Evolutionary conservation across 371 early-diverging fungal genomes (phyloP).

Genomic region (Mycotypha africana): DNA sequence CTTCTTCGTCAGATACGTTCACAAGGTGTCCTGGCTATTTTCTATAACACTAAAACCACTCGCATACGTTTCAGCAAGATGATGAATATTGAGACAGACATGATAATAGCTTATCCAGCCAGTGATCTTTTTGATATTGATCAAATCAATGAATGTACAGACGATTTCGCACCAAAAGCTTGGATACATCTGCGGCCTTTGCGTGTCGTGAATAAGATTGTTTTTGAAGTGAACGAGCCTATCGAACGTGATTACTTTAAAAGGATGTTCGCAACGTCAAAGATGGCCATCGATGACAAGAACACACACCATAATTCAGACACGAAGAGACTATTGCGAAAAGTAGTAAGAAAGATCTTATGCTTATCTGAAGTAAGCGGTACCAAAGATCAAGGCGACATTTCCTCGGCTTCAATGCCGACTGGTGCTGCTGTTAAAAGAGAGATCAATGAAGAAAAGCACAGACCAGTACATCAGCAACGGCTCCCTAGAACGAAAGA

Average conservation of each 20-base stretch:
- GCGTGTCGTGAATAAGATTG: conserved; percentile 22
- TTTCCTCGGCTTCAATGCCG: background rate
- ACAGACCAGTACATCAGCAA: conserved; percentile 8
- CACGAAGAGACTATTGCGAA: conserved; percentile 17
- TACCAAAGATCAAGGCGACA: background rate
- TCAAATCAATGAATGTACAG: conserved; percentile 33
- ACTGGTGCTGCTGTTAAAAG: background rate
- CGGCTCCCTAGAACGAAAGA: conserved; percentile 18
- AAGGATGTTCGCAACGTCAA: conserved; percentile 38
- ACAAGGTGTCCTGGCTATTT: conserved; percentile 34
- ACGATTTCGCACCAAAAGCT: conserved; percentile 34
- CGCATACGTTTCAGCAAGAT: conserved; percentile 18
- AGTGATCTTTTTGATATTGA: conserved; percentile 37
- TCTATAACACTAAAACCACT: conserved; percentile 27
- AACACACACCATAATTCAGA: conserved; percentile 13
- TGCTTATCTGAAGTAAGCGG: conserved; percentile 10
- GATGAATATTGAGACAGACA: conserved; percentile 32
- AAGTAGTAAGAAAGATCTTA: conserved; percentile 26
- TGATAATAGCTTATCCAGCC: conserved; percentile 34
- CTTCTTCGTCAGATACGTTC: conserved; percentile 30
- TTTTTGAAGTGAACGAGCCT: conserved; percentile 32
- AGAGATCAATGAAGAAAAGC: background rate
- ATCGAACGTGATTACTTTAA: conserved; percentile 38
- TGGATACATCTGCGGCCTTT: conserved; percentile 39
- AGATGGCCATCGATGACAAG: conserved; percentile 24